Base-by-base conservation (phyloP, 805 yeast genomes). In the Phaffomyces opuntiae region DNA sequence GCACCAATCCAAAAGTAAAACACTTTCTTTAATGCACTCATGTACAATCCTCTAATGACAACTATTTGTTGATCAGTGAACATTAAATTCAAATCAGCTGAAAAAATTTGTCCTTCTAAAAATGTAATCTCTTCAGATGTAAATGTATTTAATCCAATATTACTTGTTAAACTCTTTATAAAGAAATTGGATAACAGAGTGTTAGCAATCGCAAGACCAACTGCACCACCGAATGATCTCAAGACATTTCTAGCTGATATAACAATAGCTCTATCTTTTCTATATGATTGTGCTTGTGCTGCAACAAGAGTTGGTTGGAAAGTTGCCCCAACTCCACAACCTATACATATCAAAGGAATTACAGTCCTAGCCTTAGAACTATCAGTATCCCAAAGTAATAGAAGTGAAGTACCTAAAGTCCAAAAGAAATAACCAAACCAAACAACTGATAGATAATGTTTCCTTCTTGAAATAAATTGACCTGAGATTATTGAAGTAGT, bases 161-260 rank as follows among this genome's bases (percentile, higher is more conserved):
- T 37, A 21, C 13, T 36, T 4, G 24, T 24, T 24, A 44, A n/a
- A 9, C 38, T 32, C 8, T 31, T 44, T 11, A 35, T 29, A 29
- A 26, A 46, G 5, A 33, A 33, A 24, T 45, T 49, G 4, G 53
- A 39, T 17, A 47, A 43, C 7, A 51, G 47, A 7, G 49, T 39
- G 9, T 49, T 43, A 7, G 44, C 27, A 9, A 74, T 59, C 1
- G 83, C 81, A 35, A 77, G 64, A 0, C 84, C 84, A 25, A 76
- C 62, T 0, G 83, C 73, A 31, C 81, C 81, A 9, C 85, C 85
- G 47, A 79, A 70, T 1, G 80, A 71, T 38, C 84, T 61, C 39
- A 76, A 51, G 24, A 77, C 76, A 52, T 77, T 78, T 55, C 84
- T 66, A 2, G 79, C 66, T 5, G 80, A 69, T 5, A 78, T 76